These are phyloP conservation scores for Amaranthus tricolor DNA, from an alignment of 179 eudicot species.

Conservation along the genomic window DNA sequence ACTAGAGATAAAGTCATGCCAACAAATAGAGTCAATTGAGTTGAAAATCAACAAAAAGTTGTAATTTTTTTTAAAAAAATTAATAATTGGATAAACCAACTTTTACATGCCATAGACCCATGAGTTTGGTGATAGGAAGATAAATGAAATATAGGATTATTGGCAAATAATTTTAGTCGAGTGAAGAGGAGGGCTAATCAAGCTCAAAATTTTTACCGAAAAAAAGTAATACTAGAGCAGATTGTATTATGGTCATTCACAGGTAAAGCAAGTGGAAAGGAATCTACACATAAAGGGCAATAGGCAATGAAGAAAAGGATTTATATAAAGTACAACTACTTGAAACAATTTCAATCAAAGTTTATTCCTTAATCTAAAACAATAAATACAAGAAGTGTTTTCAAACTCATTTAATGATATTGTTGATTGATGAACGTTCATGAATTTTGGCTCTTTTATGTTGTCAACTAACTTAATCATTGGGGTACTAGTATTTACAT, in stretches of 20 bases:
- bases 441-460: constrained; percentile 6
- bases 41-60: too few species aligned
- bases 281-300: background rate
- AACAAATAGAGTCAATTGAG: too few species aligned
- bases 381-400: background rate
- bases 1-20: too few species aligned
- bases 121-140: background rate
- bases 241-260: background rate
- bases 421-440: background rate
- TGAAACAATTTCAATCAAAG: background rate
- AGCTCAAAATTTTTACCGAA: too few species aligned
- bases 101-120: too few species aligned
- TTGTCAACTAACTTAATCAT: constrained; percentile 10
- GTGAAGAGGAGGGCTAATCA: too few species aligned
- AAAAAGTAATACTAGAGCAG: too few species aligned
- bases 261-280: background rate
- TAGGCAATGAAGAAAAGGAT: background rate
- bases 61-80: too few species aligned
- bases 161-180: constrained; percentile 2
- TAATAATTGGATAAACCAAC: too few species aligned
- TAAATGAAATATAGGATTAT: background rate
- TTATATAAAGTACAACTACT: background rate
- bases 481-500: too few species aligned
- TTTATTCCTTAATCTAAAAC: background rate
- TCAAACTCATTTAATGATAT: background rate